Percentiles rank a stretch among this genome's conserved stretches.
Conservation (phyloP, 257 asterid genomes). For the Scutellaria barbata region DNA sequence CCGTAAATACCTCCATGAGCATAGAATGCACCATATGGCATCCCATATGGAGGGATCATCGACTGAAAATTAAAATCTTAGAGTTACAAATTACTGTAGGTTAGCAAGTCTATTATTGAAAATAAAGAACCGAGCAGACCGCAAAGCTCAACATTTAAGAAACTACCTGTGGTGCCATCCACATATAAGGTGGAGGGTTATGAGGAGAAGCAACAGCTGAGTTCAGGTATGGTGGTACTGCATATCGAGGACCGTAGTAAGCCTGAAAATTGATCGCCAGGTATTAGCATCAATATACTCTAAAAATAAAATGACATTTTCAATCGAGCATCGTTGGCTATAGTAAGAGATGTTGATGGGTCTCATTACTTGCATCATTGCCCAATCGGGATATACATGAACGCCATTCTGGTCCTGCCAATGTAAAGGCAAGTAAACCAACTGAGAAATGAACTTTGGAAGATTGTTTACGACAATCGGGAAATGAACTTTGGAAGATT, state of each 20-base stretch:
- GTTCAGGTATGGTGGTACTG: slow-evolving; percentile 82
- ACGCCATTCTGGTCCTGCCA: slow-evolving; percentile 72
- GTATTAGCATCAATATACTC: slow-evolving; percentile 19
- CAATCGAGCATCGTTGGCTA: not conserved
- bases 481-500: slow-evolving; percentile 20
- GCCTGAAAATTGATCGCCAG: slow-evolving; percentile 55
- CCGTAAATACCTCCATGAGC: slow-evolving; percentile 79
- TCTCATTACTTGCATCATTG: slow-evolving; percentile 76
- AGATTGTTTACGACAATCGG: not conserved
- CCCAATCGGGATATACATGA: slow-evolving; percentile 88
- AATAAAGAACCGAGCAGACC: slow-evolving; percentile 2
- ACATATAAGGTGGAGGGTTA: slow-evolving; percentile 78
- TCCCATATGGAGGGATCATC: slow-evolving; percentile 81
- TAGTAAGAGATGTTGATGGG: not conserved
- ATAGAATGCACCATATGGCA: slow-evolving; percentile 79
- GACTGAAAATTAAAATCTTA: slow-evolving; percentile 48
- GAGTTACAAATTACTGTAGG: slow-evolving; percentile 12
- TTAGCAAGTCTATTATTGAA: slow-evolving; percentile 1
- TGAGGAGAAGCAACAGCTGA: slow-evolving; percentile 79
- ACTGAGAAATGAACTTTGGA: slow-evolving; percentile 24
- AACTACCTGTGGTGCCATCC: slow-evolving; percentile 89
- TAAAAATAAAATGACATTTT: not conserved
- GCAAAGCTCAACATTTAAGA: not conserved
- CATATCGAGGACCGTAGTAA: slow-evolving; percentile 83
- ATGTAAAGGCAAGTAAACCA: slow-evolving; percentile 32